These are phyloP conservation scores for Alternaria incomplexa DNA, from an alignment of 2,329 filamentous ascomycete species.

Conservation along the genomic window DNA sequence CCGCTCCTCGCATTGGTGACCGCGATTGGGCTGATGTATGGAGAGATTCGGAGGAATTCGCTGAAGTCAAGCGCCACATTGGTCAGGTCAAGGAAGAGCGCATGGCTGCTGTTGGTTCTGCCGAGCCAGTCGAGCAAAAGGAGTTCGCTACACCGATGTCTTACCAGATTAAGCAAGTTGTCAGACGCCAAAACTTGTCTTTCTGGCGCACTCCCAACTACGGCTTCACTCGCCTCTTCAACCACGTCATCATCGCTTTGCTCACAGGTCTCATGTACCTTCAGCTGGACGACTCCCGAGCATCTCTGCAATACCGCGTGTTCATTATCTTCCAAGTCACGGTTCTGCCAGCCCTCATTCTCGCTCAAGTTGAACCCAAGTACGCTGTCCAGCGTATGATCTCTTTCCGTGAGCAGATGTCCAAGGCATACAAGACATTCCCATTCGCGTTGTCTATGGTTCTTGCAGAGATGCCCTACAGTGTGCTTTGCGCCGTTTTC, in stretches of 20 bases:
- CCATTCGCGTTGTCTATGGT: slow-evolving; percentile 80
- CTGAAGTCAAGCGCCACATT: slow-evolving; percentile 70
- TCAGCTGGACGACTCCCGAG: slow-evolving; percentile 75
- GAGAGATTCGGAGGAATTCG: slow-evolving; percentile 74
- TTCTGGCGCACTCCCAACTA: slow-evolving; percentile 91
- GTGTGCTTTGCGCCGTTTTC: slow-evolving; percentile 75
- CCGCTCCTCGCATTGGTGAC: slow-evolving; percentile 72
- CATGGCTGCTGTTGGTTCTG: slow-evolving; percentile 53
- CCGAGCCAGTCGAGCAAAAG: slow-evolving; percentile 61
- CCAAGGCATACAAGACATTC: slow-evolving; percentile 83
- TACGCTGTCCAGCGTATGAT: slow-evolving; percentile 81
- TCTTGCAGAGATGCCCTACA: slow-evolving; percentile 85
- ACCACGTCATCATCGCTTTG: slow-evolving; percentile 78
- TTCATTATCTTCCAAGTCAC: slow-evolving; percentile 92
- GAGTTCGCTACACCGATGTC: slow-evolving; percentile 82
- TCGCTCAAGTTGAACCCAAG: slow-evolving; percentile 83
- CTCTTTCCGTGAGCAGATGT: slow-evolving; percentile 83
- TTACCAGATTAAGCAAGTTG: slow-evolving; percentile 80
- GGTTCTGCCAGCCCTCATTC: slow-evolving; percentile 80
- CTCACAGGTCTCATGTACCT: slow-evolving; percentile 82
- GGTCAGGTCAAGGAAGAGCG: slow-evolving; percentile 69
- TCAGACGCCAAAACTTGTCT: slow-evolving; percentile 73
- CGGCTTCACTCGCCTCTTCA: slow-evolving; percentile 85
- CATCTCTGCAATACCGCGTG: slow-evolving; percentile 81
- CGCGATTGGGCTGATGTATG: slow-evolving; percentile 83